A percentile compares a stretch with the other conserved stretches of the same genome.
Conservation (phyloP, 345 rosid genomes). For the Acer negundo region DNA sequence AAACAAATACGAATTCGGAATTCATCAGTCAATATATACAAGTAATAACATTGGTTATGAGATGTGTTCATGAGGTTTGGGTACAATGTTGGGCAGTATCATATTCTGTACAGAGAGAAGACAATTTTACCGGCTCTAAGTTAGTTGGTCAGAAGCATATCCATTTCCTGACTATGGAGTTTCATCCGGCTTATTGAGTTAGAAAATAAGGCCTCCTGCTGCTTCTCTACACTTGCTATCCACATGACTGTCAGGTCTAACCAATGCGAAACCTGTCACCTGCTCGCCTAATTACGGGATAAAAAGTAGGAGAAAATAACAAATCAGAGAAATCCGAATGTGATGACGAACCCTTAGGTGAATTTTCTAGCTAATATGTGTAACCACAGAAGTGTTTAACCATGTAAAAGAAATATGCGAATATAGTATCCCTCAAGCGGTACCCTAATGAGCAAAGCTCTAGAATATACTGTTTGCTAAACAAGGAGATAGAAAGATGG, state of each 20-base stretch:
- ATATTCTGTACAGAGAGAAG: neutral
- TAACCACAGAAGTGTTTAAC: neutral
- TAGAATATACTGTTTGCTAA: neutral
- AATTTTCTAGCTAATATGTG: neutral
- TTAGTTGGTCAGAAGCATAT: neutral
- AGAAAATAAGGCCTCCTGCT: neutral
- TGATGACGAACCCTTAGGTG: neutral
- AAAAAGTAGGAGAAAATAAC: neutral
- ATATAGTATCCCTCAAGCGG: neutral
- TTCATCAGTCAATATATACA: too few relatives aligned
- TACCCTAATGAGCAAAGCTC: neutral
- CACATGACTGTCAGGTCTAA: neutral
- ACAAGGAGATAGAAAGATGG: neutral
- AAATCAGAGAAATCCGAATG: neutral
- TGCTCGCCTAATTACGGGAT: conserved; percentile 14
- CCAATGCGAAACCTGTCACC: conserved; percentile 16
- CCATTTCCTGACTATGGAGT: neutral
- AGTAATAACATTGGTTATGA: neutral
- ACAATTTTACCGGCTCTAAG: neutral
- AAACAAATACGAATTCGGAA: too few relatives aligned
- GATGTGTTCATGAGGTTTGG: neutral
- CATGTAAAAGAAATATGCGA: neutral
- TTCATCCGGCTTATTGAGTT: neutral
- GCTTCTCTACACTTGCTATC: conserved; percentile 9
- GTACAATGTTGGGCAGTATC: neutral